Evolutionary conservation across 805 yeast genomes (phyloP), one percentile per base, ranked within the genome.

Genomic region (Candida takata): DNA sequence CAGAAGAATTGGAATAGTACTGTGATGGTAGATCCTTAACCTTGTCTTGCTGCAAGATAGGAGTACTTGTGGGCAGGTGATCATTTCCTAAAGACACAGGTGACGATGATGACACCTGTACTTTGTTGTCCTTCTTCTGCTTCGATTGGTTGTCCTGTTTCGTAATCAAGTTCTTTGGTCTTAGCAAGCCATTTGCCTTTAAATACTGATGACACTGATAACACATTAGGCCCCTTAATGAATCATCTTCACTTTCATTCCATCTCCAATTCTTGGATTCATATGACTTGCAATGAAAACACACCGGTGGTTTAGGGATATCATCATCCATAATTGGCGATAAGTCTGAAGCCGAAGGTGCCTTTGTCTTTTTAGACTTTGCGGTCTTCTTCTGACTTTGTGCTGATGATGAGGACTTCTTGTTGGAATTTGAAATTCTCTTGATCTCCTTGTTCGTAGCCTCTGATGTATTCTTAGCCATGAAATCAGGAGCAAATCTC

Each of bases 261-360:
- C 53, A 52, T 37, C 47, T 48, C 58, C 58, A 53, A 15, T 42
- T 48, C 31, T 49, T 49, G 2, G 55, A 47, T 11, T 48, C 45
- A n/a, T 32, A 20, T 1, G 54, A 44, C 23, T 46, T 43, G 37
- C 58, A 53, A 26, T 52, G 52, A 40, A 44, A 40, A 34, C 55
- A 51, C 10, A 48, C 37, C 25, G 51, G 52, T 18, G 51, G 47
- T 20, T 40, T 41, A 2, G 42, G 32, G 23, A 30, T 28, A 12
- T 37, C 38, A 10, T 42, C 43, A 16, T 38, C 39, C 13, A 38
- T 38, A n/a, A 18, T 18, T 34, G 34, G 28, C 31, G 31, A 36
- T 8, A 36, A 34, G 8, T 17, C 17, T 15, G 21, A 13, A 15
- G 12, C 20, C 8, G 8, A 8, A n/a, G 21, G 31, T 2, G 9